Base-by-base conservation (phyloP, 2,329 filamentous ascomycete species). In the Thermomyces lanuginosus region DNA sequence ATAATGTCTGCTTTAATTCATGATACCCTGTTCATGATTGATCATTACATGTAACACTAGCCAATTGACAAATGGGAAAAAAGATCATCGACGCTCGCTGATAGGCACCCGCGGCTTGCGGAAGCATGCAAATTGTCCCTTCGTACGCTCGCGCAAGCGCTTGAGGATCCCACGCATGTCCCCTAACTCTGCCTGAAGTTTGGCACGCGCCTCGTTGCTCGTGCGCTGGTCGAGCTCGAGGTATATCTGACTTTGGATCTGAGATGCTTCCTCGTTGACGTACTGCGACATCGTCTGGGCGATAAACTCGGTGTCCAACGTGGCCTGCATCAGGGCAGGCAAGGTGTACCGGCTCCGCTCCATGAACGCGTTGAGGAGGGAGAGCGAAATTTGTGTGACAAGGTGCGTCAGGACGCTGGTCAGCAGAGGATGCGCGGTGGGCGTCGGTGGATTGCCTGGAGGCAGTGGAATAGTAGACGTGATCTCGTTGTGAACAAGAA, bases 271-370 rank as follows among this genome's bases (percentile, higher is more conserved):
- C 31, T 92, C 78, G 0, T 81, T 89, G 0, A 81, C 89, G 52
- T 91, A 98, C 40, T 84, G 76, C 34, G 71, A 79, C 17, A 98
- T 66, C 4, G 86, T 93, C 58, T 98, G 89, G 1, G 84, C 81
- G 31, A 95, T 75, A 46, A 98, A 95, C 53, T 98, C 89, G 1
- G 93, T 84, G 45, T 98, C 89, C 1, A 98, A 69, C 0, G 89
- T 98, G 1, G 91, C 91, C 55, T 98, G 91, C 75, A 95, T 92
- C 26, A 98, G 68, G 5, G 79, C 76, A 4, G 76, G 64, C 0
- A 98, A 71, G 1, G 72, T 67, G 55, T 89, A 95, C 11, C 61
- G 62, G 4, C 63, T 51, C 5, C 76, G 72, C 18, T 61, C 48
- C 49, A 67, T 62, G 62, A 95, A 92, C 0, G 81, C 75, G 15